Base-by-base conservation (phyloP, 2,329 filamentous ascomycete genomes). In the Thielaviopsis musarum region DNA sequence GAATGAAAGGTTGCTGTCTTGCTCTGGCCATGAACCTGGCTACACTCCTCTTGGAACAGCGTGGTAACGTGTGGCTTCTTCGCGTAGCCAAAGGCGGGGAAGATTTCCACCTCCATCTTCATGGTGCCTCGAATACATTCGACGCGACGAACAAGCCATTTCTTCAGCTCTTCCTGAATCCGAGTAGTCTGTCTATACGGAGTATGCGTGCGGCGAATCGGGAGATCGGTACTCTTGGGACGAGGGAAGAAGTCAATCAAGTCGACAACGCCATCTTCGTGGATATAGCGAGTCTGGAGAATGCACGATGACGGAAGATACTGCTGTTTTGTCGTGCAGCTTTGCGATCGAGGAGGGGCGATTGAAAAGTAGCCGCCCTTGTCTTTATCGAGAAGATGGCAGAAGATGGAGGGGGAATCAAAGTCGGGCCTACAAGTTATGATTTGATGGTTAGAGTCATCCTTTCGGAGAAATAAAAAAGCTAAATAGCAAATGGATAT, bases 301-400 rank as follows among this genome's bases (percentile, higher is more conserved):
- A 90, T 84, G 65, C 87, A 88, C 54, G 83, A 84, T 10, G 82
- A 85, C 0, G 85, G 85, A 1, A 89, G 75, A 65, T 90, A 90
- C 66, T 87, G 82, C 70, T 90, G 86, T 69, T 90, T 90, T 41
- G 82, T 88, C 2, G 84, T 87, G 65, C 77, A 82, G 6, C 72
- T 72, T 26, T 77, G 67, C 10, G 74, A 69, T 1, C 71, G 64
- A 2, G 76, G 75, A 22, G 81, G 77, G n/a, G 77, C 70, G 64
- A 90, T 85, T 64, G 77, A 82, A 69, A 88, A 89, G 68, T 84
- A 80, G 0, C 86, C 87, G 24, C 87, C 86, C 67, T 85, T 88
- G 65, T 85, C 73, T 66, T 86, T 84, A 70, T 90, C 86, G 2
- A 90, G 71, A 17, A 90, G 75, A 49, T 85, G 80, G 66, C 84